Evolutionary conservation across 495 filamentous ascomycete genomes (phyloP).

Genomic region (Hyaloscypha bicolor): DNA sequence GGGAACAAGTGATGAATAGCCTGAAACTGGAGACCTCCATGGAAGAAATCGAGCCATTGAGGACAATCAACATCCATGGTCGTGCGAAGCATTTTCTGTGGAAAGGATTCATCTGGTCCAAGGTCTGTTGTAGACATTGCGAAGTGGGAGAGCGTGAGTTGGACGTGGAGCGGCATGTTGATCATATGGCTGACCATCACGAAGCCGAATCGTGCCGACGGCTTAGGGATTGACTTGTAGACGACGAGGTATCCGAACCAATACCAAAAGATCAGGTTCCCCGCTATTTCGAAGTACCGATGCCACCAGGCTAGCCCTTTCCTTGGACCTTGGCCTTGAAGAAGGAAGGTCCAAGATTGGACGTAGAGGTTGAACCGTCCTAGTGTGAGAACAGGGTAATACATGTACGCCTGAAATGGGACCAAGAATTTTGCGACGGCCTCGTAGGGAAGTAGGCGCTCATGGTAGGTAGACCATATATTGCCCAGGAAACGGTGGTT

Average conservation of each 20-base stretch:
- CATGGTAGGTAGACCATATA: constrained; percentile 84
- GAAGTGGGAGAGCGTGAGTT: constrained; percentile 95
- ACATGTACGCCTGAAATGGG: constrained; percentile 75
- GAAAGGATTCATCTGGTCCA: constrained; percentile 85
- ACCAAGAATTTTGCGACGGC: constrained; percentile 69
- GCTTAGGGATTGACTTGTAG: constrained; percentile 70
- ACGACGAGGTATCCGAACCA: constrained; percentile 89
- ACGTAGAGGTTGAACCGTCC: constrained; percentile 89
- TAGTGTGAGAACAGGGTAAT: constrained; percentile 79
- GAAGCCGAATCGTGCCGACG: constrained; percentile 66
- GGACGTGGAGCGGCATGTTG: constrained; percentile 83
- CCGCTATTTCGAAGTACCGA: constrained; percentile 79
- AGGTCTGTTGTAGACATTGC: constrained; percentile 93
- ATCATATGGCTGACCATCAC: constrained; percentile 84
- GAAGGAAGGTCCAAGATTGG: constrained; percentile 78
- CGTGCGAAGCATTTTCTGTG: constrained; percentile 93
- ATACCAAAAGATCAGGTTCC: constrained; percentile 84
- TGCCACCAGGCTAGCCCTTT: constrained; percentile 78
- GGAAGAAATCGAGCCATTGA: constrained; percentile 91
- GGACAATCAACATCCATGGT: constrained; percentile 98
- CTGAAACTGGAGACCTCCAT: constrained; percentile 94
- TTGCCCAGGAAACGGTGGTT: constrained; percentile 78
- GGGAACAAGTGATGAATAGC: constrained; percentile 95
- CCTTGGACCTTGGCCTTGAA: constrained; percentile 71
- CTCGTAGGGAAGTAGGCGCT: constrained; percentile 82